These are phyloP conservation scores for Ophiostoma ips DNA, from an alignment of 2,329 filamentous ascomycete genomes.

Conservation along the genomic window DNA sequence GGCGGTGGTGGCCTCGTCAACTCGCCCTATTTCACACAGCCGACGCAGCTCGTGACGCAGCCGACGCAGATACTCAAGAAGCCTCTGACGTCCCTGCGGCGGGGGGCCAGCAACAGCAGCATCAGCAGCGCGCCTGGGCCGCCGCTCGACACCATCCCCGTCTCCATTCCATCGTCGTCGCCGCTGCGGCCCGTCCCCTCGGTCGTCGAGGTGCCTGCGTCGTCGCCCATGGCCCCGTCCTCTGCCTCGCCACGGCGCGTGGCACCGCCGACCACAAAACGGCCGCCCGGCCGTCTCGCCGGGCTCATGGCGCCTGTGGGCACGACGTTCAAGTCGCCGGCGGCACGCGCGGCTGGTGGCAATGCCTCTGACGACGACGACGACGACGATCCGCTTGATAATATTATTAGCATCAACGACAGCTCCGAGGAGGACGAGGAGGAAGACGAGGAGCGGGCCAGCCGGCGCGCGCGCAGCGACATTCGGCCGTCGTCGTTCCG, in stretches of 20 bases:
- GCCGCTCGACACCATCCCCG: constrained; percentile 8
- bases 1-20: constrained; percentile 21
- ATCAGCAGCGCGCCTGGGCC: constrained; percentile 1
- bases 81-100: constrained; percentile 23
- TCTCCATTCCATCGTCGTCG: constrained; percentile 26
- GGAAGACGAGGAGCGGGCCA: not conserved
- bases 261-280: constrained; percentile 7
- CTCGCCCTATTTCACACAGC: constrained; percentile 33
- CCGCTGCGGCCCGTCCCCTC: constrained; percentile 18
- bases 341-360: not conserved
- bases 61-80: constrained; percentile 31
- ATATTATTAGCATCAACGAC: constrained; percentile 34
- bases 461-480: constrained; percentile 40
- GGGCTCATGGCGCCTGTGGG: constrained; percentile 62
- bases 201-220: constrained; percentile 77
- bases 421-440: constrained; percentile 44
- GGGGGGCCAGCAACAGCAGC: not conserved
- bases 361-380: constrained; percentile 1
- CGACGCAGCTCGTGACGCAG: constrained; percentile 33
- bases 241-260: constrained; percentile 26
- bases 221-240: constrained; percentile 58
- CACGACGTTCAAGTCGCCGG: constrained; percentile 50
- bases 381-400: constrained; percentile 16
- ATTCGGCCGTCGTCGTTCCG: constrained; percentile 46
- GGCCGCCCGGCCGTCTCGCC: constrained; percentile 29